Evolutionary conservation across 257 asterid species (phyloP).

Genomic region (Sherardia arvensis): DNA sequence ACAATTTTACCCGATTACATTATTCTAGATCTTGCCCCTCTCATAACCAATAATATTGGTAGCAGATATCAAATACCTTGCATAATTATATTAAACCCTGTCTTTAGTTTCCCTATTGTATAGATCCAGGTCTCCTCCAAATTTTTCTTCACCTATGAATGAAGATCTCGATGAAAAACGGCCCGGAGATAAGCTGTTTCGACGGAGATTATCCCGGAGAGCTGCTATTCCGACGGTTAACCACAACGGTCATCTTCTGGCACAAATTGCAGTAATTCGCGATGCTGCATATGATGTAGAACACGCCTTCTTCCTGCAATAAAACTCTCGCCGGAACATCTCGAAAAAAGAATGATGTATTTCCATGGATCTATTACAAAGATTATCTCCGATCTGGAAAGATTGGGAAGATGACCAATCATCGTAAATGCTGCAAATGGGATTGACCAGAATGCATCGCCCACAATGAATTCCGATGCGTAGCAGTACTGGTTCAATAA

Average conservation of each 20-base stretch:
- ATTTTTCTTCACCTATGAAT: too few relatives aligned
- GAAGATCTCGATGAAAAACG: too few relatives aligned
- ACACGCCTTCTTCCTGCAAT: slow-evolving; percentile 32
- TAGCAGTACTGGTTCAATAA: slow-evolving; percentile 5
- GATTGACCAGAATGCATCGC: slow-evolving; percentile 65
- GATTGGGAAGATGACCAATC: slow-evolving; percentile 55
- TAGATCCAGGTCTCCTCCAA: too few relatives aligned
- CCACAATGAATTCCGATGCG: slow-evolving; percentile 31
- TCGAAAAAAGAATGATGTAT: slow-evolving; percentile 4
- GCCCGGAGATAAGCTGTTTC: background rate
- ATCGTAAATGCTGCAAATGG: slow-evolving; percentile 58
- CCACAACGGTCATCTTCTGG: slow-evolving; percentile 34
- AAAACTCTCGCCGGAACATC: slow-evolving; percentile 40
- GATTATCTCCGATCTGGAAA: slow-evolving; percentile 47
- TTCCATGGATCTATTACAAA: slow-evolving; percentile 28
- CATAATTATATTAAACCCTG: too few relatives aligned
- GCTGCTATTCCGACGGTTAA: slow-evolving; percentile 11
- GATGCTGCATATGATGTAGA: slow-evolving; percentile 46
- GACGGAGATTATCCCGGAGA: slow-evolving; percentile 11
- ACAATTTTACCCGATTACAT: too few relatives aligned
- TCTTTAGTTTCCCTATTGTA: too few relatives aligned
- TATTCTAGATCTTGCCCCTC: too few relatives aligned
- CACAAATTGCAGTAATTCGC: slow-evolving; percentile 52
- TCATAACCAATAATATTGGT: too few relatives aligned
- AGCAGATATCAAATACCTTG: too few relatives aligned